These are phyloP conservation scores for Aspergillus calidoustus DNA, from an alignment of 2,329 filamentous ascomycete genomes.

Conservation along the genomic window DNA sequence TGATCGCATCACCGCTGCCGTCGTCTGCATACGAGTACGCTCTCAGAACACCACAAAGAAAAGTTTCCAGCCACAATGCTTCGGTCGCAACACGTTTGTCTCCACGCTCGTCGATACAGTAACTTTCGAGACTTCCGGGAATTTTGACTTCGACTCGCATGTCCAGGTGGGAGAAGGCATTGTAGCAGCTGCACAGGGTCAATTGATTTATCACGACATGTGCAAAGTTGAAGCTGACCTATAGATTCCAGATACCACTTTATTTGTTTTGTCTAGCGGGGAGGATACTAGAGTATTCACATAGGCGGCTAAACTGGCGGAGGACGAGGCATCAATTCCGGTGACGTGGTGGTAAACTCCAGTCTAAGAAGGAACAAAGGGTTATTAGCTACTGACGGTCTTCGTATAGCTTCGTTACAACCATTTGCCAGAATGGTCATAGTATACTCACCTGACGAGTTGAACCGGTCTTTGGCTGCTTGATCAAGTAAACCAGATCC, in stretches of 20 bases:
- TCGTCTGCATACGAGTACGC: conserved; percentile 97
- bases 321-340: conserved; percentile 95
- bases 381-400: neutral
- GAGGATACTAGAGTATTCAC: conserved; percentile 97
- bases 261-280: conserved; percentile 79
- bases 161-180: conserved; percentile 96
- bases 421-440: neutral
- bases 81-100: conserved; percentile 94
- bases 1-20: conserved; percentile 89
- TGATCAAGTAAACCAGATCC: conserved; percentile 92
- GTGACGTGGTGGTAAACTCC: conserved; percentile 98
- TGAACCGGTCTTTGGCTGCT: conserved; percentile 66
- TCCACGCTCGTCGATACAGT: conserved; percentile 95
- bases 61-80: conserved; percentile 95
- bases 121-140: conserved; percentile 93
- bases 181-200: conserved; percentile 74
- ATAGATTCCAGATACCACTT: conserved; percentile 92
- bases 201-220: conserved; percentile 14
- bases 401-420: neutral
- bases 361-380: conserved; percentile 58
- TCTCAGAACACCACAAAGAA: conserved; percentile 89
- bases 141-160: conserved; percentile 99
- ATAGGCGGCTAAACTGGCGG: conserved; percentile 93
- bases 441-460: conserved; percentile 57
- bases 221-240: conserved; percentile 64